Conservation (phyloP, 208 protist species). For the Spongospora subterranea region DNA sequence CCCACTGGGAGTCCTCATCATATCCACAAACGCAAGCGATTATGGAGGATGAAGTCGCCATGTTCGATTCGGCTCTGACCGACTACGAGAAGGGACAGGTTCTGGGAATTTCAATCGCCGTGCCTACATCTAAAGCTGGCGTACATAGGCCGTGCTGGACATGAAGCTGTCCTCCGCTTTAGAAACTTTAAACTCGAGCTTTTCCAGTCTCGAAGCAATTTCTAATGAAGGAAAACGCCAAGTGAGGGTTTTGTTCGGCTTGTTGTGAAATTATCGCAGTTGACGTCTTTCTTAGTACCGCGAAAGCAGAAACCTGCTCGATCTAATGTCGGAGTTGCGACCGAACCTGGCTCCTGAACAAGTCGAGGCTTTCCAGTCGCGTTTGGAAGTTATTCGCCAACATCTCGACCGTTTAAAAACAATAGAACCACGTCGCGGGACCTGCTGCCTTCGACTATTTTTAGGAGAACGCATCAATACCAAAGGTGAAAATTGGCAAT, state of each 20-base stretch:
- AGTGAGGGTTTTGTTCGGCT: neutral
- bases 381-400: neutral
- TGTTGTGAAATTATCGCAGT: neutral
- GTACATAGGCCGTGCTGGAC: neutral
- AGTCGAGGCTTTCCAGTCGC: neutral
- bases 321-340: conserved; percentile 6
- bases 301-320: neutral
- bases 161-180: neutral
- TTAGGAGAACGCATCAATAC: conserved; percentile 37
- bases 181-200: neutral
- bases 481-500: neutral
- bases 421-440: conserved; percentile 23
- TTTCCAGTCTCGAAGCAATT: neutral
- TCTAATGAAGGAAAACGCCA: neutral
- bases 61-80: conserved; percentile 21
- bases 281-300: neutral
- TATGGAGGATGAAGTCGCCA: neutral
- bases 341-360: neutral
- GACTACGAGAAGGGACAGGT: conserved; percentile 27
- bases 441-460: neutral
- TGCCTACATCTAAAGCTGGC: neutral
- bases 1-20: no score
- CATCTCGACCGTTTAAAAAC: neutral
- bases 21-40: no score
- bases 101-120: neutral